Evolutionary conservation across 2,329 filamentous ascomycete species (phyloP).

Genomic region (Amauroascus niger): DNA sequence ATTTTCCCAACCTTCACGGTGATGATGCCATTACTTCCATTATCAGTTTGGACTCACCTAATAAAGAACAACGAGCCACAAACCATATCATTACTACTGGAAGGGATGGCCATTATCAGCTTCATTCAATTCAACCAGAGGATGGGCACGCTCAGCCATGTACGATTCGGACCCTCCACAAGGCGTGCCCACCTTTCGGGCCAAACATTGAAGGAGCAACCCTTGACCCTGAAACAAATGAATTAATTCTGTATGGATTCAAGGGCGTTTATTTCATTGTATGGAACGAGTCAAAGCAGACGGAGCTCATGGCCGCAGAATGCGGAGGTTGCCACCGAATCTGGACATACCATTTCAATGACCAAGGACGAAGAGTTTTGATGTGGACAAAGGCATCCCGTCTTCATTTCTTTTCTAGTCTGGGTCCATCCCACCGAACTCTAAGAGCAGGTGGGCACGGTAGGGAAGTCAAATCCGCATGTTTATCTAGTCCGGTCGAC

Average conservation of each 20-base stretch:
- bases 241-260: conserved; percentile 72
- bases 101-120: conserved; percentile 65
- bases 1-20: conserved; percentile 34
- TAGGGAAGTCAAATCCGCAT: conserved; percentile 65
- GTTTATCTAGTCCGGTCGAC: conserved; percentile 32
- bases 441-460: conserved; percentile 69
- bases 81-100: conserved; percentile 56
- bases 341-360: conserved; percentile 49
- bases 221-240: conserved; percentile 42
- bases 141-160: conserved; percentile 24
- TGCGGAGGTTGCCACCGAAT: conserved; percentile 78
- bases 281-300: conserved; percentile 64
- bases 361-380: conserved; percentile 45
- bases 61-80: neutral
- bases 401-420: conserved; percentile 40
- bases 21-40: conserved; percentile 62
- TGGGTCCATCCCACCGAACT: conserved; percentile 35
- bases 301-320: conserved; percentile 60
- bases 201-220: conserved; percentile 66
- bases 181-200: conserved; percentile 59
- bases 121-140: conserved; percentile 41
- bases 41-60: conserved; percentile 14
- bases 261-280: conserved; percentile 67
- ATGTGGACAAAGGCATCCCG: conserved; percentile 63
- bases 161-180: conserved; percentile 50